phyloP scores from a whole-genome alignment of 176 grass and related monocot genomes.

The Eragrostis curvula region DNA sequence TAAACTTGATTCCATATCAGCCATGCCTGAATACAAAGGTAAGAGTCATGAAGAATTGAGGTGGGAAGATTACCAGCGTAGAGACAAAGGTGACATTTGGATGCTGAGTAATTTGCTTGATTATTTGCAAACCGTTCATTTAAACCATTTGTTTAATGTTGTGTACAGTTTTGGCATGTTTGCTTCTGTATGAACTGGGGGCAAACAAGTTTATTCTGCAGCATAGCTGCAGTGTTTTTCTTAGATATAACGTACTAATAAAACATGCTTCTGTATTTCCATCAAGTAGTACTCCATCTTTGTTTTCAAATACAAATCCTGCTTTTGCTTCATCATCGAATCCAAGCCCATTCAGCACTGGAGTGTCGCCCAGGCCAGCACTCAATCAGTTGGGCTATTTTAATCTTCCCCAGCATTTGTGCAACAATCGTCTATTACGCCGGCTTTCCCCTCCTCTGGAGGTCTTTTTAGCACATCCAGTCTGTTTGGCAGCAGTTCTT shows the following conservation, averaged over 20 bases:
- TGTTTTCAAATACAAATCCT: conserved; percentile 51
- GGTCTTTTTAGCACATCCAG: conserved; percentile 56
- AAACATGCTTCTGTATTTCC: no score
- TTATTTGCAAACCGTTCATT: not conserved
- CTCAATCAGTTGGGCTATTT: conserved; percentile 77
- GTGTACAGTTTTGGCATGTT: conserved; percentile 9
- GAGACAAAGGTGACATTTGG: conserved; percentile 72
- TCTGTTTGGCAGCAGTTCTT: conserved; percentile 58
- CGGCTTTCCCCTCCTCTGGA: conserved; percentile 59
- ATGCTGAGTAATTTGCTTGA: conserved; percentile 17
- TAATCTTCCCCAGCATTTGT: conserved; percentile 51
- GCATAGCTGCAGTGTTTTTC: conserved; percentile 18
- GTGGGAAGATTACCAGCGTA: conserved; percentile 91
- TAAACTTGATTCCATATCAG: conserved; percentile 93
- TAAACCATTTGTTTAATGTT: conserved; percentile 18
- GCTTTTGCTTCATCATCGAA: conserved; percentile 38
- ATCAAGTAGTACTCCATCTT: no score
- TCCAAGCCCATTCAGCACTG: conserved; percentile 51
- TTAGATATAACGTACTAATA: no score
- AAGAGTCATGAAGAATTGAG: conserved; percentile 98
- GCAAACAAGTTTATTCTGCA: conserved; percentile 12
- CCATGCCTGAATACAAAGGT: conserved; percentile 91
- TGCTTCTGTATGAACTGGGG: conserved; percentile 22
- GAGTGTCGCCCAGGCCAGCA: conserved; percentile 42
- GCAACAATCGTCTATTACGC: conserved; percentile 42